phyloP scores from a whole-genome alignment of 2,329 filamentous ascomycete genomes.

The Bipolaris bicolor region DNA sequence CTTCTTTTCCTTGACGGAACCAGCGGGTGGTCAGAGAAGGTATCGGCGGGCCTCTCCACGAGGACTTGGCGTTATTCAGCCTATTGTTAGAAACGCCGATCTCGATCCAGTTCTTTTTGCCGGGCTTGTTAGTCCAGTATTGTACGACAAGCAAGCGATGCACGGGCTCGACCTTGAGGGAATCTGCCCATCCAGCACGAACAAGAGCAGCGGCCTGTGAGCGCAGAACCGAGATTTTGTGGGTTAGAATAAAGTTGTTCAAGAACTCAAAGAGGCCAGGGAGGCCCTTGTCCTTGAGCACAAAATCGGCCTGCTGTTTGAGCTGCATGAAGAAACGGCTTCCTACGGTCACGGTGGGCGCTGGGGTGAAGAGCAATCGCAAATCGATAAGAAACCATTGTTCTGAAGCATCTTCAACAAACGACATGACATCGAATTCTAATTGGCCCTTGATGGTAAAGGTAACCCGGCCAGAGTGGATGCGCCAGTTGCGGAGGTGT shows the following conservation, averaged over 20 bases:
- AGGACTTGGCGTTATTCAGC: conserved; percentile 41
- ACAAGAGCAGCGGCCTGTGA: conserved; percentile 76
- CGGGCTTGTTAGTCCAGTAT: conserved; percentile 79
- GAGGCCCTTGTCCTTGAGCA: conserved; percentile 73
- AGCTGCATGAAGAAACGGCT: conserved; percentile 66
- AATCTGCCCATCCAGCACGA: conserved; percentile 76
- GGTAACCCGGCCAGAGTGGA: conserved; percentile 86
- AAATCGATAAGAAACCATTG: conserved; percentile 97
- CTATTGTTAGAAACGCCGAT: conserved; percentile 76
- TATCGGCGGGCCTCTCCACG: conserved; percentile 43
- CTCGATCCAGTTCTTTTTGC: conserved; percentile 87
- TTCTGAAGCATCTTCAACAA: conserved; percentile 78
- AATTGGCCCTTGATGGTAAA: conserved; percentile 86
- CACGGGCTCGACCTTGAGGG: conserved; percentile 76
- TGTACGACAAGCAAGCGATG: conserved; percentile 85
- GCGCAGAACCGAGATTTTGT: conserved; percentile 84
- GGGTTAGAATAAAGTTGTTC: conserved; percentile 85
- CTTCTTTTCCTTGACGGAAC: conserved; percentile 82
- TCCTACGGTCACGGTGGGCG: conserved; percentile 65
- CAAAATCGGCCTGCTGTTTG: conserved; percentile 73
- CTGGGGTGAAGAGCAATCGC: conserved; percentile 78
- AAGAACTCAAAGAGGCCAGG: conserved; percentile 82
- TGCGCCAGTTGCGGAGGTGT: conserved; percentile 77
- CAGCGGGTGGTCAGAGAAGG: conserved; percentile 69
- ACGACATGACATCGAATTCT: conserved; percentile 90